These are phyloP conservation scores for Pneumocystis carinii DNA, from an alignment of 1,139 yeast genomes.

Conservation along the genomic window DNA sequence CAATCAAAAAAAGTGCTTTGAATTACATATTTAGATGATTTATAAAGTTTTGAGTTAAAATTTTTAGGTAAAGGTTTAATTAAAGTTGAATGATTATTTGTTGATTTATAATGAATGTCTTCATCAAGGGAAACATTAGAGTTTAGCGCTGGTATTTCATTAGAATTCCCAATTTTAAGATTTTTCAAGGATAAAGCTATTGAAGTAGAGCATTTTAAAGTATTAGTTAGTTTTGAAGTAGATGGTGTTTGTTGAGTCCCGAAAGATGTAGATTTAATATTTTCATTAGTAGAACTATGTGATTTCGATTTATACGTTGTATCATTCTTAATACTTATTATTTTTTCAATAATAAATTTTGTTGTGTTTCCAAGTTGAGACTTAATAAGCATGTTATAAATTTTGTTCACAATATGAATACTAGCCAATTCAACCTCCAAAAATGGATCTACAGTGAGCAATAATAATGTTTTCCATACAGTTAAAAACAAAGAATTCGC, in stretches of 20 bases:
- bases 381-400: conserved; percentile 48
- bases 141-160: conserved; percentile 11
- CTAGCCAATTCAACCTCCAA: conserved; percentile 65
- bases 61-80: conserved; percentile 9
- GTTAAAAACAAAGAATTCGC: conserved; percentile 80
- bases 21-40: conserved; percentile 18
- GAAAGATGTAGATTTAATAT: conserved; percentile 2
- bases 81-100: conserved; percentile 16
- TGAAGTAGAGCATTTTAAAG: conserved; percentile 26
- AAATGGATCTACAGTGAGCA: conserved; percentile 80
- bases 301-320: conserved; percentile 2
- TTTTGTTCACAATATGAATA: conserved; percentile 58
- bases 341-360: conserved; percentile 32
- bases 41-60: conserved; percentile 1
- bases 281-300: conserved; percentile 1
- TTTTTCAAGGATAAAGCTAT: conserved; percentile 25
- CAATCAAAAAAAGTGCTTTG: conserved; percentile 72
- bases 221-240: conserved; percentile 8
- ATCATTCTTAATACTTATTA: conserved; percentile 2
- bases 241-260: conserved; percentile 2
- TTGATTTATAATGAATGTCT: conserved; percentile 17
- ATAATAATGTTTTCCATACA: conserved; percentile 71
- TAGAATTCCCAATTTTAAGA: conserved; percentile 21
- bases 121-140: conserved; percentile 15
- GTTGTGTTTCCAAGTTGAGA: conserved; percentile 50